Evolutionary conservation across 768 basidiomycete genomes (phyloP).

Genomic region (Hericium alpestre): DNA sequence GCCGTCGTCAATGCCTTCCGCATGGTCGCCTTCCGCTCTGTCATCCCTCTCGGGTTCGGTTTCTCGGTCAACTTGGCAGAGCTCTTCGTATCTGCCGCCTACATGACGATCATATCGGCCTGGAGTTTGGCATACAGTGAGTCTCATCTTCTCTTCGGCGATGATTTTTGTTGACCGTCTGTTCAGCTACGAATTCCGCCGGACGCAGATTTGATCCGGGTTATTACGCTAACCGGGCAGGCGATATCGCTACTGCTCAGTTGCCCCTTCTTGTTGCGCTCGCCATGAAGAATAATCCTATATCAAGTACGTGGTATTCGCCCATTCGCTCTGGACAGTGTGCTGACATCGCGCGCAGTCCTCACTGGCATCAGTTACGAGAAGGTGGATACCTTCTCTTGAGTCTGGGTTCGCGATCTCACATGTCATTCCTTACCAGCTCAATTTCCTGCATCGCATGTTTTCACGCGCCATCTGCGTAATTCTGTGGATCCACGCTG

Average conservation of each 20-base stretch:
- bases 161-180: neutral
- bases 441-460: neutral
- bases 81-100: conserved; percentile 25
- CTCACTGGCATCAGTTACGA: conserved; percentile 41
- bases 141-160: neutral
- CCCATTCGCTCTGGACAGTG: neutral
- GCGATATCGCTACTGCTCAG: conserved; percentile 35
- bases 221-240: conserved; percentile 27
- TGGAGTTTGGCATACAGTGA: conserved; percentile 20
- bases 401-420: neutral
- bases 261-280: conserved; percentile 48
- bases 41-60: conserved; percentile 19
- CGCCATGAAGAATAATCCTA: conserved; percentile 51
- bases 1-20: conserved; percentile 20
- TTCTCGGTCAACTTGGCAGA: conserved; percentile 28
- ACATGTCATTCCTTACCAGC: neutral
- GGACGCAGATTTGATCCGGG: conserved; percentile 13
- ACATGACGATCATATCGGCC: conserved; percentile 21
- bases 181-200: conserved; percentile 15
- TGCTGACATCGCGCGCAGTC: conserved; percentile 19
- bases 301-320: conserved; percentile 23
- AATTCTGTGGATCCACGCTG: neutral
- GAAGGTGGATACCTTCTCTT: conserved; percentile 26
- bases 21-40: conserved; percentile 22
- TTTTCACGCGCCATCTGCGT: neutral